Evolutionary conservation across 192 early-diverging fungal genomes (phyloP).

Genomic region (Rhizophagus sp.): DNA sequence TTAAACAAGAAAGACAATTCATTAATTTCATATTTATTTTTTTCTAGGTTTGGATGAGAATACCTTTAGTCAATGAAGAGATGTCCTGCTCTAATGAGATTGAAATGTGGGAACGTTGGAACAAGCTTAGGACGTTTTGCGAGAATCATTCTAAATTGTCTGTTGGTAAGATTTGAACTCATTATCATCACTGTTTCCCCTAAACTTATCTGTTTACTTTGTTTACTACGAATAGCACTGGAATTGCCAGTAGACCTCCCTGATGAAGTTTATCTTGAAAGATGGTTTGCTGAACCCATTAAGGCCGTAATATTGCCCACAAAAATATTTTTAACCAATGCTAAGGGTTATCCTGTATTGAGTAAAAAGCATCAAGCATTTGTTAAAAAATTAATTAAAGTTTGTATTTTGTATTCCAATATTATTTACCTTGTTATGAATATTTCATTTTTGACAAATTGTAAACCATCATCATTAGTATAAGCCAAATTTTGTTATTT

Average conservation of each 20-base stretch:
- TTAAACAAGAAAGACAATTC: too few relatives aligned
- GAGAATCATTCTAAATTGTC: slow-evolving; percentile 66
- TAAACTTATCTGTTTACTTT: background rate
- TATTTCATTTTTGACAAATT: background rate
- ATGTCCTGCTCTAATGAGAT: slow-evolving; percentile 32
- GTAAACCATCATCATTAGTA: background rate
- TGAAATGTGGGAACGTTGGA: slow-evolving; percentile 78
- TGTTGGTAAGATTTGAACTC: slow-evolving; percentile 42
- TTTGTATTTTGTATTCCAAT: slow-evolving; percentile 34
- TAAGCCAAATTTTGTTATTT: slow-evolving; percentile 37
- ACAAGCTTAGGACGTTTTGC: slow-evolving; percentile 69
- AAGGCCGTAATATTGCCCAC: slow-evolving; percentile 72
- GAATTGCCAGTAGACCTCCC: slow-evolving; percentile 55
- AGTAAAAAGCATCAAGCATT: slow-evolving; percentile 74
- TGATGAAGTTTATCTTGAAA: slow-evolving; percentile 42
- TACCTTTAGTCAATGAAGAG: slow-evolving; percentile 41
- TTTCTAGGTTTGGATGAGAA: slow-evolving; percentile 52
- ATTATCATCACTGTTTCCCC: too few relatives aligned
- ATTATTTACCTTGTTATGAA: background rate
- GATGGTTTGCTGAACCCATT: slow-evolving; percentile 92
- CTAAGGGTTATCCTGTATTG: slow-evolving; percentile 87
- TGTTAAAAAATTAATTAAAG: slow-evolving; percentile 52
- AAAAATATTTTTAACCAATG: slow-evolving; percentile 73
- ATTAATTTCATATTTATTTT: background rate
- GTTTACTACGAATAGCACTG: slow-evolving; percentile 50